A percentile compares a stretch with the other conserved stretches of the same genome.
These are phyloP conservation scores for Paxillus involutus DNA, from an alignment of 768 basidiomycete genomes.

Conservation along the genomic window DNA sequence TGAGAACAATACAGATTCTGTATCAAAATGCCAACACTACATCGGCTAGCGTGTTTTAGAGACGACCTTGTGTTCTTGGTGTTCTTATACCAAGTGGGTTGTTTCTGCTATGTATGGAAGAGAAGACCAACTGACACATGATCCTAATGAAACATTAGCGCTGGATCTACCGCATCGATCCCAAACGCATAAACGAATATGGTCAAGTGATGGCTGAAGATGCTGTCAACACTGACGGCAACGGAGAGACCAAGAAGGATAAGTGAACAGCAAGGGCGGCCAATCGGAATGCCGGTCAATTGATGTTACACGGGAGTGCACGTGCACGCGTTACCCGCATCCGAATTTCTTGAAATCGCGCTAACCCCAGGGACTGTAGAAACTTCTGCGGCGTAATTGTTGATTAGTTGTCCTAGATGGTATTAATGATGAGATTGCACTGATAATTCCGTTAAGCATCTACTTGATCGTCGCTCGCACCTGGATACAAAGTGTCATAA, in stretches of 20 bases:
- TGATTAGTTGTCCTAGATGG: neutral
- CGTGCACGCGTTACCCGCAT: neutral
- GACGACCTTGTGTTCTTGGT: slow-evolving; percentile 91
- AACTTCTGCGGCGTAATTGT: neutral
- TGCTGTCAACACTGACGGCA: slow-evolving; percentile 38
- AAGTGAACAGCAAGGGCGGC: slow-evolving; percentile 31
- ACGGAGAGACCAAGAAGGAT: slow-evolving; percentile 56
- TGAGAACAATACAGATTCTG: slow-evolving; percentile 59
- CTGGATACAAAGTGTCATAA: neutral
- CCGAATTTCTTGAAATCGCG: slow-evolving; percentile 3
- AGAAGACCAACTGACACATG: slow-evolving; percentile 8
- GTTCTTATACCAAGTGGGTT: slow-evolving; percentile 84
- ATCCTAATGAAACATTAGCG: slow-evolving; percentile 51
- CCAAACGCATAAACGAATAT: slow-evolving; percentile 93
- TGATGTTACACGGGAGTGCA: too few relatives aligned
- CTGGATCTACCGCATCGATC: slow-evolving; percentile 97
- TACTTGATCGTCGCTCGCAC: too few relatives aligned
- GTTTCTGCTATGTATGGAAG: slow-evolving; percentile 6
- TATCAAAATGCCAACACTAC: slow-evolving; percentile 95
- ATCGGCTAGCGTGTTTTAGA: slow-evolving; percentile 87
- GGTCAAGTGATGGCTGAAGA: slow-evolving; percentile 75
- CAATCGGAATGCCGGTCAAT: slow-evolving; percentile 1
- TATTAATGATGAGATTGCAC: neutral
- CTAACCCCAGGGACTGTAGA: slow-evolving; percentile 11
- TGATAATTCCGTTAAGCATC: neutral